Evolutionary conservation across 2,329 filamentous ascomycete genomes (phyloP), one percentile per base, ranked within the genome.

Genomic region (Emmonsiellopsis sp.): DNA sequence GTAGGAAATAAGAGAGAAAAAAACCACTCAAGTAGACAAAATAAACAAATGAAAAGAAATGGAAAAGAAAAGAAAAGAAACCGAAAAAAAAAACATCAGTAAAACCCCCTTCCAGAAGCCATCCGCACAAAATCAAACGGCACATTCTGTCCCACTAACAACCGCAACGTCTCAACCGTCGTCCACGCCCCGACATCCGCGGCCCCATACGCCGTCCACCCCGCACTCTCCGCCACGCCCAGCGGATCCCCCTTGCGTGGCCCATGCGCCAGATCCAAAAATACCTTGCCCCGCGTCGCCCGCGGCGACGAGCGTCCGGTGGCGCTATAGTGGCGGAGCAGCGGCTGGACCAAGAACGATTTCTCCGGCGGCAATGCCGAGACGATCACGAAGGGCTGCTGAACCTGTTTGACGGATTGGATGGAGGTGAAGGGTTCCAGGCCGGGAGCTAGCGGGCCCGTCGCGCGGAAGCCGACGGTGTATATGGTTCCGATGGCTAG

Each of bases 111-210:
- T 27, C 81, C 81, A 58, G 77, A 79, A 40, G 88, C 87, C 65
- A 93, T 74, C 48, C 87, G 78, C 42, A 93, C 88, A 73, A 94
- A 94, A 70, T 87, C 90, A 69, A 89, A 92, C 5, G 86, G 87
- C 53, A 93, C 87, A 66, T 93, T 93, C 71, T 93, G 87, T 8
- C 88, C 88, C 9, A 92, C 86, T 27, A 94, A 76, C 55, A 91
- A 68, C 59, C 88, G 77, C 53, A 93, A 71, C 48, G 84, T 92
- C 71, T 93, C 87, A 5, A 92, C 88, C 2, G 87, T 91, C 21
- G 87, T 91, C 73, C 90, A 93, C 0, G 88, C 87, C 53, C 84
- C 85, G 34, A 90, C 86, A 68, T 94, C 88, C 27, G 85, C 86
- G 14, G 85, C 81, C 1, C 86, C 86, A 65, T 92, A 93, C 6